Conservation (phyloP, 2,329 filamentous ascomycete species). For the Botrytis byssoidea region DNA sequence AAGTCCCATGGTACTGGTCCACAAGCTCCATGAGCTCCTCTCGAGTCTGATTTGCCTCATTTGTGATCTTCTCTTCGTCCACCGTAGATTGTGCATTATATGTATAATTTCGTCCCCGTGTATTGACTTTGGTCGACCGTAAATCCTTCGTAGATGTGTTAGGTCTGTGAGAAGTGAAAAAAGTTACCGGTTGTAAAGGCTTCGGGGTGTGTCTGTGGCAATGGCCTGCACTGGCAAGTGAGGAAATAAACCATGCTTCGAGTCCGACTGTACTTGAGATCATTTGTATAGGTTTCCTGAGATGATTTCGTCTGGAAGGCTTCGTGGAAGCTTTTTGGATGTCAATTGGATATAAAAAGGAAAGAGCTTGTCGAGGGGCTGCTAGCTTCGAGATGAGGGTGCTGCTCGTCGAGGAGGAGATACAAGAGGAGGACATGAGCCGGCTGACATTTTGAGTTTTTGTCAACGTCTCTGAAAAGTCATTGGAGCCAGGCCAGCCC, state of each 20-base stretch:
- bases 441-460: constrained; percentile 55
- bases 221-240: constrained; percentile 35
- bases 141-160: constrained; percentile 18
- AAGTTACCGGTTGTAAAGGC: constrained; percentile 20
- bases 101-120: constrained; percentile 27
- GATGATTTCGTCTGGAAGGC: not conserved
- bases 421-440: constrained; percentile 63
- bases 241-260: constrained; percentile 40
- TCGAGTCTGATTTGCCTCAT: constrained; percentile 35
- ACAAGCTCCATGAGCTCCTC: constrained; percentile 54
- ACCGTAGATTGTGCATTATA: constrained; percentile 5
- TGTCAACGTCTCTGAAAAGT: constrained; percentile 29
- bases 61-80: constrained; percentile 8
- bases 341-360: constrained; percentile 37
- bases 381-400: constrained; percentile 48
- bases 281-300: constrained; percentile 20
- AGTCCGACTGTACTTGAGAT: constrained; percentile 26
- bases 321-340: constrained; percentile 19
- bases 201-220: constrained; percentile 34
- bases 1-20: constrained; percentile 48
- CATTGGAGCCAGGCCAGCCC: constrained; percentile 28
- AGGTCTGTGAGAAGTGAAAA: constrained; percentile 30
- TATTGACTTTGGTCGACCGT: constrained; percentile 14
- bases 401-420: constrained; percentile 49
- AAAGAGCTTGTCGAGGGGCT: constrained; percentile 39